Conservation (phyloP, 768 basidiomycete genomes). For the Pleurotus tuoliensis region DNA sequence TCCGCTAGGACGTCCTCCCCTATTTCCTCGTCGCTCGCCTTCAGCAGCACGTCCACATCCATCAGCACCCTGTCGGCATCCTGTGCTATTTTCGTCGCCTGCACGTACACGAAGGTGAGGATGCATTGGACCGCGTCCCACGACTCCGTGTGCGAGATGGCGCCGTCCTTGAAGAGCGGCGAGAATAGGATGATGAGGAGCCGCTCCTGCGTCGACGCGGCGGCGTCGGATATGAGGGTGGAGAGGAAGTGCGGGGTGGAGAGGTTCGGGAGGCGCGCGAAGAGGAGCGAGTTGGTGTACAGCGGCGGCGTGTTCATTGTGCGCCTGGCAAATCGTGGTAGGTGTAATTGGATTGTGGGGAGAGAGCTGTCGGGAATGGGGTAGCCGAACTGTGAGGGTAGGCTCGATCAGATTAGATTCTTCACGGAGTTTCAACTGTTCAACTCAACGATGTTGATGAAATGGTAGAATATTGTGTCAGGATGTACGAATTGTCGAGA, state of each 20-base stretch:
- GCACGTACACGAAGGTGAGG: slow-evolving; percentile 81
- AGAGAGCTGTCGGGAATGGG: neutral
- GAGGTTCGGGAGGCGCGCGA: slow-evolving; percentile 51
- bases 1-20: slow-evolving; percentile 37
- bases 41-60: slow-evolving; percentile 74
- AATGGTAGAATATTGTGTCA: no score
- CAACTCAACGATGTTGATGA: no score
- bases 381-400: neutral
- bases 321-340: neutral
- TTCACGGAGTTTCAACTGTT: no score
- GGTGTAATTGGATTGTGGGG: neutral
- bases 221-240: slow-evolving; percentile 48
- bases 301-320: slow-evolving; percentile 7
- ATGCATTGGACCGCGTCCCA: slow-evolving; percentile 75
- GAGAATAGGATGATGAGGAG: slow-evolving; percentile 68
- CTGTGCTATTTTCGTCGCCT: slow-evolving; percentile 75
- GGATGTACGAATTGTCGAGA: no score
- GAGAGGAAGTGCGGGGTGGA: slow-evolving; percentile 53
- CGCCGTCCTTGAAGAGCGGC: slow-evolving; percentile 45
- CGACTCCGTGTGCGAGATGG: slow-evolving; percentile 37
- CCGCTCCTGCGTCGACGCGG: slow-evolving; percentile 38
- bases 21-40: slow-evolving; percentile 45
- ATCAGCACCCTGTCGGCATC: slow-evolving; percentile 65
- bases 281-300: slow-evolving; percentile 35
- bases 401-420: no score